Percentiles rank a stretch among this genome's conserved stretches.
Evolutionary conservation across 192 early-diverging fungal species (phyloP).

Genomic region (Backusella luteola): DNA sequence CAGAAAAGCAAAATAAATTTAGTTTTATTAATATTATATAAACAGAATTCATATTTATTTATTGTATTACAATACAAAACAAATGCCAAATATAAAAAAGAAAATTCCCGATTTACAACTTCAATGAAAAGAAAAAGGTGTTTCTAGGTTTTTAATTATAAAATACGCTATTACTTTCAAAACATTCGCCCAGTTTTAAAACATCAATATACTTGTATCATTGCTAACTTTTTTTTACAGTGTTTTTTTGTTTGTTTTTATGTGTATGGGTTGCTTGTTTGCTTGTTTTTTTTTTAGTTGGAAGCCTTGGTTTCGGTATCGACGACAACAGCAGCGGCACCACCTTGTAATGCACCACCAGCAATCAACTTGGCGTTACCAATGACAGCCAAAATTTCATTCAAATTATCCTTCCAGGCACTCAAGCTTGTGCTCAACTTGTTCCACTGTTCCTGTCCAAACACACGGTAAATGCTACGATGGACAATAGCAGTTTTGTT

Average conservation of each 20-base stretch:
- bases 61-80: neutral
- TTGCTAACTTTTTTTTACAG: neutral
- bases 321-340: conserved; percentile 22
- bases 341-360: conserved; percentile 35
- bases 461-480: conserved; percentile 82
- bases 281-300: neutral
- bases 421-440: conserved; percentile 62
- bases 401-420: conserved; percentile 79
- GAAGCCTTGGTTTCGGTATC: conserved; percentile 9
- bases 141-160: conserved; percentile 11
- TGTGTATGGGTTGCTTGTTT: neutral
- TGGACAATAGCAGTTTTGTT: conserved; percentile 76
- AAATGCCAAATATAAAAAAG: neutral
- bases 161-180: conserved; percentile 6
- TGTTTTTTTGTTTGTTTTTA: neutral
- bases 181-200: conserved; percentile 1
- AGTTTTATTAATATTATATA: neutral
- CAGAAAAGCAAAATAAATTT: no score
- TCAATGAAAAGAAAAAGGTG: neutral
- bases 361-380: conserved; percentile 77
- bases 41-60: neutral
- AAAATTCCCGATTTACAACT: conserved; percentile 1
- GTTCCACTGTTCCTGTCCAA: conserved; percentile 83
- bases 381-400: conserved; percentile 83
- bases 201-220: conserved; percentile 6